Percentiles rank a stretch among this genome's conserved stretches.
Evolutionary conservation across 176 grass and related monocot species (phyloP).

Genomic region (Tillandsia fasciculata): DNA sequence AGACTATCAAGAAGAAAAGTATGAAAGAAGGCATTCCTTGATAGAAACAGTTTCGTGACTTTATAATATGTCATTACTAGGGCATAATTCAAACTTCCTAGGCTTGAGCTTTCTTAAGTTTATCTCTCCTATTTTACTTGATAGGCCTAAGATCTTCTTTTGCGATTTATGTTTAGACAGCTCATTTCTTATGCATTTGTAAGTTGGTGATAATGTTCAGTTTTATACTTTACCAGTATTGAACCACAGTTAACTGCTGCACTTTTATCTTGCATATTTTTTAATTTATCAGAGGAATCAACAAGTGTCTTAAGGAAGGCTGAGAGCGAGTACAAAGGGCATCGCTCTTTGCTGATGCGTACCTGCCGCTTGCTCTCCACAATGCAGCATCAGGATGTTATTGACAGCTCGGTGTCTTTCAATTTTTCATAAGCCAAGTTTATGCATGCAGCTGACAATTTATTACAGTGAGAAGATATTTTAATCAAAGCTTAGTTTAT

Average conservation of each 20-base stretch:
- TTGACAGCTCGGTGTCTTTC: constrained; percentile 53
- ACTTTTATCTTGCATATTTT: neutral
- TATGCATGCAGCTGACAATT: neutral
- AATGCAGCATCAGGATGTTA: constrained; percentile 77
- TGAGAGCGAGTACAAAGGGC: constrained; percentile 86
- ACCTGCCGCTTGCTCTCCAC: constrained; percentile 67
- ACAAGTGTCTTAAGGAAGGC: constrained; percentile 55
- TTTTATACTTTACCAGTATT: neutral
- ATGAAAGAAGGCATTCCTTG: no score
- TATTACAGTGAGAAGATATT: neutral
- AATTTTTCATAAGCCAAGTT: neutral
- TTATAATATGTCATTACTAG: no score
- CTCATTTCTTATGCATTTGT: no score
- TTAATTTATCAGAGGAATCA: constrained; percentile 61
- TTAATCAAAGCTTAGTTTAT: neutral
- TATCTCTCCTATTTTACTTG: no score
- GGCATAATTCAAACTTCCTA: no score
- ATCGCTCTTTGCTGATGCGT: constrained; percentile 68
- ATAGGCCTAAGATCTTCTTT: no score
- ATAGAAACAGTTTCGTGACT: no score
- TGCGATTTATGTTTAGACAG: no score
- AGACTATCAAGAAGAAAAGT: no score
- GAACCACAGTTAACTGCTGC: neutral
- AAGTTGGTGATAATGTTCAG: neutral
- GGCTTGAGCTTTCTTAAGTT: no score